Percentiles rank a stretch among this genome's conserved stretches.
These are phyloP conservation scores for Gentiana straminea DNA, from an alignment of 257 asterid species.

Conservation along the genomic window DNA sequence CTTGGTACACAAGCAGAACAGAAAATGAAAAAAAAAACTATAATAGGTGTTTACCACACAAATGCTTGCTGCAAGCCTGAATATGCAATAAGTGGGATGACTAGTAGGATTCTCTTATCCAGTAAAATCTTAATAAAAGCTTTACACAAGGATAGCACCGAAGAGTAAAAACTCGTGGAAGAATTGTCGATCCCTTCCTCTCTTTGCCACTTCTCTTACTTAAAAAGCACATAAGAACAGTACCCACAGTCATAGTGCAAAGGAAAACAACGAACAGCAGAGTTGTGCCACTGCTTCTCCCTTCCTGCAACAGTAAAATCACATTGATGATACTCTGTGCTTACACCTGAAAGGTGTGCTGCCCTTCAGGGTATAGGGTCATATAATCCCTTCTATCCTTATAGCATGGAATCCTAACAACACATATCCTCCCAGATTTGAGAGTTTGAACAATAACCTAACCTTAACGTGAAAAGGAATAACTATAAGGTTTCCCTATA, in stretches of 20 bases:
- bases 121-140: conserved; percentile 45
- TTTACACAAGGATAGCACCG: conserved; percentile 48
- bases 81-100: conserved; percentile 83
- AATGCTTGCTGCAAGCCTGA: conserved; percentile 96
- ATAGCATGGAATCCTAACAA: neutral
- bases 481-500: neutral
- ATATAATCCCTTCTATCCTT: neutral
- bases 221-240: conserved; percentile 77
- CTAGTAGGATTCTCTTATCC: conserved; percentile 59
- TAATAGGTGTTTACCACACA: conserved; percentile 51
- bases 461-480: neutral
- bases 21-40: neutral
- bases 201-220: conserved; percentile 55
- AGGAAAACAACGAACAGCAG: conserved; percentile 66
- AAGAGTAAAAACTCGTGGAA: conserved; percentile 32
- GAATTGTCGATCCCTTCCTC: conserved; percentile 35
- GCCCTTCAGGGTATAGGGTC: neutral
- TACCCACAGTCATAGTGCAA: conserved; percentile 63
- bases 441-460: neutral
- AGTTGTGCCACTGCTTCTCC: conserved; percentile 73
- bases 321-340: neutral
- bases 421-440: neutral
- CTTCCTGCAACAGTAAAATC: conserved; percentile 48
- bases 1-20: conserved; percentile 3
- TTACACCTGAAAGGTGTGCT: too few relatives aligned